Base-by-base conservation (phyloP, 768 basidiomycete species). In the Tylopilus sp. region DNA sequence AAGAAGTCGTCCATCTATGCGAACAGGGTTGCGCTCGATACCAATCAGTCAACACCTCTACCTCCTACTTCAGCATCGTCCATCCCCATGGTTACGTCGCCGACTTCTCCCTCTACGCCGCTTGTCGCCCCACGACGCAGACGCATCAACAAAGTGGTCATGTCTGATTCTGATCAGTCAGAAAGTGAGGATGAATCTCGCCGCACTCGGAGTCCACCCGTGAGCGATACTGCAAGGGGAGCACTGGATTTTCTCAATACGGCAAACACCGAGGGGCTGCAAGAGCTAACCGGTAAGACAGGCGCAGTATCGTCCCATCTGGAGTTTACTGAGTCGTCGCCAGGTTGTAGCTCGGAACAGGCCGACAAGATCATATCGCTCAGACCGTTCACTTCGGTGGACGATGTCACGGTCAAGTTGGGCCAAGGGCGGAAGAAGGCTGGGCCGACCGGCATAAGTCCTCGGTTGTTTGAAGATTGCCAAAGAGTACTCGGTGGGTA, bases 401-500 rank as follows among this genome's bases (percentile, higher is more conserved):
- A 86, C 26, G 89, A 94, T 52, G 74, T 96, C 43, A 84, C 82
- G 42, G 65, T 65, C 40, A 95, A 89, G 69, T 79, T 98, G 10
- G 80, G 83, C 29, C 87, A 89, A 68, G 87, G 85, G n/a, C 90
- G 85, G 75, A 95, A 91, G 75, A 94, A 92, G 64, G 82, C 84
- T 3, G 85, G 86, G 10, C 83, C 86, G 10, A 78, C 75, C 5
- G 95, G 96, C 21, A 85, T 99, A 62, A 94, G 92, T 56, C 79
- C 89, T 54, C 84, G 88, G 52, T 78, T 98, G 69, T 92, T 98
- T 66, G 92, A 96, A 63, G 92, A 95, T 59, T 94, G 90, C 67
- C 82, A 83, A 50, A 78, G 83, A 36, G 89, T 97, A 61, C 87
- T 98, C 65, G 74, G 80, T 50, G 91, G 89, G 9, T 98, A 96